These are phyloP conservation scores for Melanomma pulvis-pyrius DNA, from an alignment of 495 filamentous ascomycete species.

Conservation along the genomic window DNA sequence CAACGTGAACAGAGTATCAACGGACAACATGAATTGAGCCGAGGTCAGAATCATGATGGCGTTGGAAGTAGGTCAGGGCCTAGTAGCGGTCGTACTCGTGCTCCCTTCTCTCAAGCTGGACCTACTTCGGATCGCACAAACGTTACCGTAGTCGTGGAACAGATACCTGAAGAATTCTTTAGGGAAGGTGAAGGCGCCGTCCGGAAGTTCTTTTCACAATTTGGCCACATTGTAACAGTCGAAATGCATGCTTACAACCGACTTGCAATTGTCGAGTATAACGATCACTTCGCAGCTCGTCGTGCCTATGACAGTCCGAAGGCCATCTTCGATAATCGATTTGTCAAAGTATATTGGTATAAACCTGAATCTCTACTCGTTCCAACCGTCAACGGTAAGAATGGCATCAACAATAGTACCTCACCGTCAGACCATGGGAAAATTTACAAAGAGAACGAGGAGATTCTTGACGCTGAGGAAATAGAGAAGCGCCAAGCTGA, in stretches of 20 bases:
- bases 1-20: not conserved
- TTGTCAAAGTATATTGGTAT: constrained; percentile 97
- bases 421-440: not conserved
- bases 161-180: constrained; percentile 88
- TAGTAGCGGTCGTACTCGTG: constrained; percentile 54
- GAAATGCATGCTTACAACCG: constrained; percentile 75
- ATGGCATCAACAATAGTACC: constrained; percentile 30
- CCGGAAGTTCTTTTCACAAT: constrained; percentile 80
- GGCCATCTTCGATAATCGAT: constrained; percentile 94
- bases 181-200: constrained; percentile 70
- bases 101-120: constrained; percentile 74
- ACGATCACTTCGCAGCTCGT: constrained; percentile 70
- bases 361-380: constrained; percentile 59
- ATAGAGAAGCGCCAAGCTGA: constrained; percentile 78
- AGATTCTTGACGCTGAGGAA: constrained; percentile 74
- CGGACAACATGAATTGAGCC: constrained; percentile 48
- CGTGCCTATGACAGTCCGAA: constrained; percentile 88
- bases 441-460: constrained; percentile 40
- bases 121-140: constrained; percentile 74
- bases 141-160: constrained; percentile 85
- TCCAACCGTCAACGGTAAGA: constrained; percentile 37
- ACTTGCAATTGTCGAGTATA: constrained; percentile 80
- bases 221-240: constrained; percentile 74
- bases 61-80: constrained; percentile 48
- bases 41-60: constrained; percentile 53